These are phyloP conservation scores for Cucurbita maxima DNA, from an alignment of 306 rosid genomes.

Conservation along the genomic window DNA sequence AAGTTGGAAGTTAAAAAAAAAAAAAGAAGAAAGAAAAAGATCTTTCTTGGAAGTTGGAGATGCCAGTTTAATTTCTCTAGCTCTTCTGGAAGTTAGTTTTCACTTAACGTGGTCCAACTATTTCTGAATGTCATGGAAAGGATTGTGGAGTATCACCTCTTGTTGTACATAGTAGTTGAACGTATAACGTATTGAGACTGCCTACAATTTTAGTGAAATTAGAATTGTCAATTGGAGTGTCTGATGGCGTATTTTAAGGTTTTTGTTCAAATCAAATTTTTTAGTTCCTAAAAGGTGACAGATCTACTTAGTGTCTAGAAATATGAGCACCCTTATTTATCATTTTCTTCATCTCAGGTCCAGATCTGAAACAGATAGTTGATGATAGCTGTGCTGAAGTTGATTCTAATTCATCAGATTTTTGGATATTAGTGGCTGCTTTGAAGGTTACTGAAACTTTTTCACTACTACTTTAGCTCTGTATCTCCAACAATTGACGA, in stretches of 20 bases:
- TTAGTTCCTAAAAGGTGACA: neutral
- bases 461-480: neutral
- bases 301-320: neutral
- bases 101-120: neutral
- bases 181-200: neutral
- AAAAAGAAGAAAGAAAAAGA: neutral
- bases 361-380: constrained; percentile 51
- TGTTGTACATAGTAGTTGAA: neutral
- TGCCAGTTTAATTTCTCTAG: neutral
- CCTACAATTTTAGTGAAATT: neutral
- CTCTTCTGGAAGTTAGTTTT: neutral
- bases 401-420: constrained; percentile 63
- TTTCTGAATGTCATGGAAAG: neutral
- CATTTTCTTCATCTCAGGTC: constrained; percentile 24
- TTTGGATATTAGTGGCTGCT: constrained; percentile 95
- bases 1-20: neutral
- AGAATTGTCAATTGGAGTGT: neutral
- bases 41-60: neutral
- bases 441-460: constrained; percentile 52
- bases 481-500: neutral
- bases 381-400: constrained; percentile 63
- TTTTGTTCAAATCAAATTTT: neutral
- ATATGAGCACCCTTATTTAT: neutral
- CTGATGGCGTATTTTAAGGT: neutral
- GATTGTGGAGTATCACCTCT: neutral